A percentile compares a stretch with the other conserved stretches of the same genome.
These are phyloP conservation scores for Melastoma malabathricum DNA, from an alignment of 345 rosid species.

Conservation along the genomic window DNA sequence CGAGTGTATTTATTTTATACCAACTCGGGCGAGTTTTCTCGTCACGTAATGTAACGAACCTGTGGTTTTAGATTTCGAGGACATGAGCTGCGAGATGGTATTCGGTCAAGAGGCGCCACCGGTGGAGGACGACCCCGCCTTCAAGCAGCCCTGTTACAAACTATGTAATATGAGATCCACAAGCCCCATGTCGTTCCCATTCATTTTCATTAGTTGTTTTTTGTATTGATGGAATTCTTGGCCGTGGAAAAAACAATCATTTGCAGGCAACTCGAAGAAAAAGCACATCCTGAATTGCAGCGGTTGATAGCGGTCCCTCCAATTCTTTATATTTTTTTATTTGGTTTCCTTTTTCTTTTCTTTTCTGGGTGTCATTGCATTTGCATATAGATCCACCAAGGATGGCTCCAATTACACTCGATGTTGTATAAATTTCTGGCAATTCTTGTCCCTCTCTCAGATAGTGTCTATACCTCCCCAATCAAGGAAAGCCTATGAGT, in stretches of 20 bases:
- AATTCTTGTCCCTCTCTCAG: no score
- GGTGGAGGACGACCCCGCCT: conserved; percentile 56
- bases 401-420: no score
- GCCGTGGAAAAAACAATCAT: conserved; percentile 4
- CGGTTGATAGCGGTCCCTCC: conserved; percentile 3
- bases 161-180: conserved; percentile 39
- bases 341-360: no score
- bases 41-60: background rate
- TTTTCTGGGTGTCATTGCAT: no score
- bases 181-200: conserved; percentile 1
- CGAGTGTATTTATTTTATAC: no score
- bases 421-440: no score
- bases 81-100: conserved; percentile 90
- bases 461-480: no score
- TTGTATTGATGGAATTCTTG: conserved; percentile 2
- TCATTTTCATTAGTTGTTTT: background rate
- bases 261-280: conserved; percentile 58
- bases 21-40: no score
- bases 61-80: conserved; percentile 67
- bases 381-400: no score
- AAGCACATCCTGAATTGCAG: conserved; percentile 39
- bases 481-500: no score
- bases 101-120: conserved; percentile 78
- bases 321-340: no score
- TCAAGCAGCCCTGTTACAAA: conserved; percentile 72